These are phyloP conservation scores for Usnea hakonensis DNA, from an alignment of 495 filamentous ascomycete species.

Conservation along the genomic window DNA sequence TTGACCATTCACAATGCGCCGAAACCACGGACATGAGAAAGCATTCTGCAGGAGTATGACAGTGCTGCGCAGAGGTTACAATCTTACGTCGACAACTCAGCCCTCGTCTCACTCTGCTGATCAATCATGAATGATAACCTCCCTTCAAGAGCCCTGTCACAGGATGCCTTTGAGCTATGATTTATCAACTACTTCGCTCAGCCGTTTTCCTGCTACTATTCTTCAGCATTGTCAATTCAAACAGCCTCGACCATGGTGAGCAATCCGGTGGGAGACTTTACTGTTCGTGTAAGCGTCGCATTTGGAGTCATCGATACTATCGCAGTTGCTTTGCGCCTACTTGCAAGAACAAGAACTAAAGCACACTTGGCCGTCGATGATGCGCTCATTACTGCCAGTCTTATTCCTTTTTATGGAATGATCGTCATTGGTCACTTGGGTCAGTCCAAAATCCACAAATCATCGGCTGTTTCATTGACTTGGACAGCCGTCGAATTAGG, in stretches of 20 bases:
- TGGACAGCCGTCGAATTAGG: neutral
- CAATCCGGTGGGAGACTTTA: neutral
- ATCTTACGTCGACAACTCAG: too few species aligned
- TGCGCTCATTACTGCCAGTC: neutral
- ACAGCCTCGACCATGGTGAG: neutral
- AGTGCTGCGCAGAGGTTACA: too few species aligned
- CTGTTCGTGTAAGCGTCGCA: neutral
- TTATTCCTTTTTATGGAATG: conserved; percentile 7
- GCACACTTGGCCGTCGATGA: neutral
- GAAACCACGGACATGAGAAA: too few species aligned
- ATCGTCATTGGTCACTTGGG: neutral
- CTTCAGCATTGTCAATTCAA: neutral
- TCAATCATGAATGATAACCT: too few species aligned
- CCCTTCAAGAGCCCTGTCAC: too few species aligned
- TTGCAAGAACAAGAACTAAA: conserved; percentile 6
- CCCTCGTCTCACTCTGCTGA: too few species aligned
- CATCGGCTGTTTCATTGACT: neutral
- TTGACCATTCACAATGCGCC: too few species aligned
- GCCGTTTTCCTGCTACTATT: neutral
- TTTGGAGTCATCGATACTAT: neutral
- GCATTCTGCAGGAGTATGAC: too few species aligned
- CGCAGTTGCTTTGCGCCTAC: conserved; percentile 4
- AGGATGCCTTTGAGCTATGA: too few species aligned
- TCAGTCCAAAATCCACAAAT: neutral
- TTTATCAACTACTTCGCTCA: too few species aligned